A percentile compares a stretch with the other conserved stretches of the same genome.
These are phyloP conservation scores for Podaxis rugospora DNA, from an alignment of 768 basidiomycete species.

Conservation along the genomic window DNA sequence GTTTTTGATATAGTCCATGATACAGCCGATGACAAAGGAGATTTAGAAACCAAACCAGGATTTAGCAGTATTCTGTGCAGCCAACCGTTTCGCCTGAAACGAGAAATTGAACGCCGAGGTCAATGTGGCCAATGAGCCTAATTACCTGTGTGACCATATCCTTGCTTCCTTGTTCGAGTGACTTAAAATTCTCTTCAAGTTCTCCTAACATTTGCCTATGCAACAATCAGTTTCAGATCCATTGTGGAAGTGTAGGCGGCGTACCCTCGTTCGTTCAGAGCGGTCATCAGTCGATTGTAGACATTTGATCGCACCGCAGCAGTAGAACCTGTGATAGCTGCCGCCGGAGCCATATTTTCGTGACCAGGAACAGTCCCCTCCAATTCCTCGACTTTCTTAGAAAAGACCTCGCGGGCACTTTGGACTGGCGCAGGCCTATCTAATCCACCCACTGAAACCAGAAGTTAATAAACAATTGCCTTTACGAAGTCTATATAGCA, in stretches of 20 bases:
- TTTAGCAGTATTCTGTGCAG: constrained; percentile 59
- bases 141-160: constrained; percentile 60
- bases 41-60: constrained; percentile 57
- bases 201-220: constrained; percentile 57
- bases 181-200: constrained; percentile 58
- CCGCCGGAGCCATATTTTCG: constrained; percentile 18
- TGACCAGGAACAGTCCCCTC: background rate
- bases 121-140: background rate
- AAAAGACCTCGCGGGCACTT: constrained; percentile 10
- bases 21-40: background rate
- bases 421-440: constrained; percentile 48
- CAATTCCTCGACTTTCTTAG: constrained; percentile 7
- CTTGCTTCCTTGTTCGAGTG: constrained; percentile 62
- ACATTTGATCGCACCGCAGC: constrained; percentile 33
- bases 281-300: constrained; percentile 45
- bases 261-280: constrained; percentile 62
- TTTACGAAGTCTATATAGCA: constrained; percentile 4
- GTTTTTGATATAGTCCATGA: background rate
- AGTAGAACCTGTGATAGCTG: constrained; percentile 27
- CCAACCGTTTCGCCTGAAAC: constrained; percentile 55
- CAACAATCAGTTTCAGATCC: background rate
- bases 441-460: constrained; percentile 57
- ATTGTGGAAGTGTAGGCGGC: constrained; percentile 11
- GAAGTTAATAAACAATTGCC: background rate
- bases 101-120: background rate